Conservation (phyloP, 2,329 filamentous ascomycete species). For the Beauveria rudraprayagi region DNA sequence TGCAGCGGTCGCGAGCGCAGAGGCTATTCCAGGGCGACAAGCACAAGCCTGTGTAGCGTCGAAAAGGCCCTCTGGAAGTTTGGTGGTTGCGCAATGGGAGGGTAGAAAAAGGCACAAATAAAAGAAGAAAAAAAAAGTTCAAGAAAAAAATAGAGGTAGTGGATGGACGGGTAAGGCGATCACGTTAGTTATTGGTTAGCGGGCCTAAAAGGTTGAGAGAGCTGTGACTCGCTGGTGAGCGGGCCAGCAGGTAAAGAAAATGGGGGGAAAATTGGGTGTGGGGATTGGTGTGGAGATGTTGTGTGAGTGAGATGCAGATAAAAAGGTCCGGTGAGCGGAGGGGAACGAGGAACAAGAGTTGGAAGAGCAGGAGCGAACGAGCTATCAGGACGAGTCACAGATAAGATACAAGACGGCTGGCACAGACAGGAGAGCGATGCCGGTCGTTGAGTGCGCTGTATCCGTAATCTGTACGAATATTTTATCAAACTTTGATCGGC, state of each 20-base stretch:
- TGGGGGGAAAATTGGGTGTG: neutral
- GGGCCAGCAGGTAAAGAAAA: neutral
- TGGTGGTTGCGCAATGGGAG: neutral
- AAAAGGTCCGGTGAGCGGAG: conserved; percentile 9
- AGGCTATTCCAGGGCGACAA: neutral
- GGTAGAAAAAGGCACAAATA: neutral
- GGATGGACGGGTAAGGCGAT: neutral
- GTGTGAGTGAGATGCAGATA: conserved; percentile 5
- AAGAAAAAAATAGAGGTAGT: conserved; percentile 4
- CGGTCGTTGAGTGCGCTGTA: neutral
- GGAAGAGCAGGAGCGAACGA: neutral
- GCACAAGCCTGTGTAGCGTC: neutral
- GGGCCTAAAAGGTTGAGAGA: neutral
- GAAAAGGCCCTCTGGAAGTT: neutral
- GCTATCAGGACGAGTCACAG: conserved; percentile 6
- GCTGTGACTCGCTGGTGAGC: conserved; percentile 3
- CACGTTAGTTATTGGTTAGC: neutral
- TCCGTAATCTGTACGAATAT: no score
- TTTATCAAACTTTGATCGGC: no score
- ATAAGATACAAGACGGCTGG: conserved; percentile 3
- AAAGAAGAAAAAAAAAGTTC: no score
- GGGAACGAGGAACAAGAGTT: neutral
- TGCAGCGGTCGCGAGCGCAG: conserved; percentile 15
- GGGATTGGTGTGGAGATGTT: neutral
- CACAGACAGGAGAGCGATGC: conserved; percentile 1